phyloP scores from a whole-genome alignment of 2,329 filamentous ascomycete species.

The Microdochium paspali region DNA sequence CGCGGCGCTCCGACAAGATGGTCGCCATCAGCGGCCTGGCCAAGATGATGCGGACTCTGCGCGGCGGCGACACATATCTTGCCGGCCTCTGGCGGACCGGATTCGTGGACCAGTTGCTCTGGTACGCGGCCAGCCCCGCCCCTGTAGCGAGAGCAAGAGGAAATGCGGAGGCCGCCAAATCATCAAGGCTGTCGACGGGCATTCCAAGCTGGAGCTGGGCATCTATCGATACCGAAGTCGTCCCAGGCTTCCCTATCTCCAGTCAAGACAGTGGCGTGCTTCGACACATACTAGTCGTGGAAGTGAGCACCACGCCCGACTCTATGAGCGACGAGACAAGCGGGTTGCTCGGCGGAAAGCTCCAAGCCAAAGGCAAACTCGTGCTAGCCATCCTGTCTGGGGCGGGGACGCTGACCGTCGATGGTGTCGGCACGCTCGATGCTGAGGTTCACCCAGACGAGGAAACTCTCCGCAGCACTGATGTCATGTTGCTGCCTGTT shows the following conservation, averaged over 20 bases:
- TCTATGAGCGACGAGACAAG: neutral
- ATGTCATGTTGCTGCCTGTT: neutral
- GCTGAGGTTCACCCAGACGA: neutral
- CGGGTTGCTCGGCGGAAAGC: neutral
- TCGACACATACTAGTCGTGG: neutral
- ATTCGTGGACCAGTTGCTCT: conserved; percentile 6
- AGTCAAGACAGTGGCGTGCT: neutral
- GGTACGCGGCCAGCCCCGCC: conserved; percentile 2
- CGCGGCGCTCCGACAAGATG: conserved; percentile 8
- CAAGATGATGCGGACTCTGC: conserved; percentile 3
- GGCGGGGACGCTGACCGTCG: neutral
- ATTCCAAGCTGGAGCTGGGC: conserved; percentile 10
- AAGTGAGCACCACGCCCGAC: neutral
- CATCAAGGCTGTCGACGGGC: neutral
- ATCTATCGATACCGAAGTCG: conserved; percentile 3
- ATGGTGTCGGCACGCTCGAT: neutral
- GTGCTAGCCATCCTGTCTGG: neutral
- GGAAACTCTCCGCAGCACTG: neutral
- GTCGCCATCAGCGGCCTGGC: conserved; percentile 11
- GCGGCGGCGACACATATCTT: conserved; percentile 4
- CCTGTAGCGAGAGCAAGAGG: conserved; percentile 1
- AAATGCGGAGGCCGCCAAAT: conserved; percentile 4
- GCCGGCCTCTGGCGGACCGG: conserved; percentile 7
- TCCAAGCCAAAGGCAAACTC: neutral
- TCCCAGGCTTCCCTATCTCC: neutral